Percentiles rank a stretch among this genome's conserved stretches.
Conservation (phyloP, 768 basidiomycete species). For the Amanita muscaria region DNA sequence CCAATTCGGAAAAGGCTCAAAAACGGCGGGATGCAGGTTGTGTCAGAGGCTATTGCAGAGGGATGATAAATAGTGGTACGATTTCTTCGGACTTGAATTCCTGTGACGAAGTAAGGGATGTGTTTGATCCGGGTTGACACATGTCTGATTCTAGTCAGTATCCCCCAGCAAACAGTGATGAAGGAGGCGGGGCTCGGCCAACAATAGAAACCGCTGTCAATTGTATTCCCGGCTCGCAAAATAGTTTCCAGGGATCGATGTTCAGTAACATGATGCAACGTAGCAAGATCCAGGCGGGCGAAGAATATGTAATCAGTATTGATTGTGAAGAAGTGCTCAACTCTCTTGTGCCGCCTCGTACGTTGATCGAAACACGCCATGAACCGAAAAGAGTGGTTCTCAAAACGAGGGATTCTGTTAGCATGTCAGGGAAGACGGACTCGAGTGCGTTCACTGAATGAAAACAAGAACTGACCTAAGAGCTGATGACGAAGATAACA, state of each 20-base stretch:
- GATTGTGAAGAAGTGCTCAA: constrained; percentile 8
- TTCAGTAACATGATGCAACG: constrained; percentile 1
- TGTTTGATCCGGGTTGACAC: background rate
- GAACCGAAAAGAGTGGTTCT: background rate
- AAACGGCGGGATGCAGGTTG: constrained; percentile 6
- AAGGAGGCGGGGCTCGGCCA: constrained; percentile 2
- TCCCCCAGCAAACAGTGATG: constrained; percentile 4
- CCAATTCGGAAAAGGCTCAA: constrained; percentile 1
- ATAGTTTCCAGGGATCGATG: constrained; percentile 4
- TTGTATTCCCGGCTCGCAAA: constrained; percentile 5
- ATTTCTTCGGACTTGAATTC: constrained; percentile 2
- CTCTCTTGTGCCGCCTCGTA: background rate
- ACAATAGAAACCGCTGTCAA: constrained; percentile 4
- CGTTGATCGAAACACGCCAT: background rate
- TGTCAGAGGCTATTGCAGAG: constrained; percentile 2
- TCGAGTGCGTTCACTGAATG: background rate
- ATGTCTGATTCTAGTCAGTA: background rate
- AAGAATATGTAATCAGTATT: constrained; percentile 7
- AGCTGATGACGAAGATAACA: background rate
- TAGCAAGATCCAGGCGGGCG: constrained; percentile 3
- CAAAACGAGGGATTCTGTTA: background rate
- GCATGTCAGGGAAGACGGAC: background rate
- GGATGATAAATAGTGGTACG: background rate
- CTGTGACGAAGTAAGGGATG: constrained; percentile 6
- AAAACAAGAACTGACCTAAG: background rate